Conservation (phyloP, 2,329 filamentous ascomycete species). For the Chrysosporium queenslandicum region DNA sequence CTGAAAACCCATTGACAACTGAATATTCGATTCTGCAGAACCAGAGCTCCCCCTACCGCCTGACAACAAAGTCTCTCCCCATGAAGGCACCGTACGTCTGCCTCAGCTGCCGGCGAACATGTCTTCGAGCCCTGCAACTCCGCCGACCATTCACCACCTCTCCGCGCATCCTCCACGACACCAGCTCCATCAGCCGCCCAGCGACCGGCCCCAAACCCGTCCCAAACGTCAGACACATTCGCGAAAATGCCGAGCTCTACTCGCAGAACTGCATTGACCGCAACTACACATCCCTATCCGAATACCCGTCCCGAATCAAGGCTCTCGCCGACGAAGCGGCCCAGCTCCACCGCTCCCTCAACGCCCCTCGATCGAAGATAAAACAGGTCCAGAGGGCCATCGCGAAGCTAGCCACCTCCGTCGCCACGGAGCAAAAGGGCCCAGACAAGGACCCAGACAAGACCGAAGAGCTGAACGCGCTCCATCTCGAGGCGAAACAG, state of each 20-base stretch:
- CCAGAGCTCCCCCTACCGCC: neutral
- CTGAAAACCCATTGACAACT: no score
- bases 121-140: neutral
- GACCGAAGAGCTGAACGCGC: slow-evolving; percentile 21
- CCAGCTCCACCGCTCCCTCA: slow-evolving; percentile 33
- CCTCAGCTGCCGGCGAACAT: slow-evolving; percentile 14
- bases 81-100: slow-evolving; percentile 13
- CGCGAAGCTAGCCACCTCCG: slow-evolving; percentile 22
- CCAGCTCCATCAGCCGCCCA: slow-evolving; percentile 6
- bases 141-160: slow-evolving; percentile 7
- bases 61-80: neutral
- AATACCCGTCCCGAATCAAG: slow-evolving; percentile 45
- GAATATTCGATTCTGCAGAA: neutral
- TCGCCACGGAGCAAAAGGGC: slow-evolving; percentile 10
- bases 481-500: slow-evolving; percentile 31
- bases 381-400: slow-evolving; percentile 38
- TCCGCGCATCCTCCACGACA: neutral
- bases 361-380: slow-evolving; percentile 34
- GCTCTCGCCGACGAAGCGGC: slow-evolving; percentile 31
- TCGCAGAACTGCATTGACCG: slow-evolving; percentile 72
- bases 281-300: slow-evolving; percentile 58
- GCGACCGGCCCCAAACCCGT: slow-evolving; percentile 53
- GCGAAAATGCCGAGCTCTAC: slow-evolving; percentile 70
- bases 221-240: slow-evolving; percentile 82
- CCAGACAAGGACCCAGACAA: neutral